A percentile compares a stretch with the other conserved stretches of the same genome.
phyloP scores from a whole-genome alignment of 73 alveolate species.

The Urostyla sp. region DNA sequence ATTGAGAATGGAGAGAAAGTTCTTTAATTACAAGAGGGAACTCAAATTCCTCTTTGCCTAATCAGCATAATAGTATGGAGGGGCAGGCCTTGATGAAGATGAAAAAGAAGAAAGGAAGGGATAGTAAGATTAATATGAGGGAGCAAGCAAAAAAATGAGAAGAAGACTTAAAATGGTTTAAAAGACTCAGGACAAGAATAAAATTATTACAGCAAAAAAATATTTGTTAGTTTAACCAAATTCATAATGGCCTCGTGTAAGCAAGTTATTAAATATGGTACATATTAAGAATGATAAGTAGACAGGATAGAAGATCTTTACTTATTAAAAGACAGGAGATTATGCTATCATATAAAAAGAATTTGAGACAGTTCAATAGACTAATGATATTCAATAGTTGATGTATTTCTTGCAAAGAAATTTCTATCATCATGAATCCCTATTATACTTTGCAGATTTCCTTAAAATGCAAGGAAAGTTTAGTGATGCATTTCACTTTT shows the following conservation, averaged over 20 bases:
- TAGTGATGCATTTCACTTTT: conserved; percentile 46
- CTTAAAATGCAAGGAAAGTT: conserved; percentile 72
- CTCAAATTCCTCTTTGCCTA: conserved; percentile 48
- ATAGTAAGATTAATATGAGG: conserved; percentile 17
- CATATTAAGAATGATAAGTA: conserved; percentile 11
- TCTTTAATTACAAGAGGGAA: conserved; percentile 56
- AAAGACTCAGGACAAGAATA: conserved; percentile 2
- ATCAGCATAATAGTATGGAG: conserved; percentile 48
- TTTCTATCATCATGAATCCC: conserved; percentile 73
- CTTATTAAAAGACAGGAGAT: conserved; percentile 46
- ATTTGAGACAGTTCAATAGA: conserved; percentile 55
- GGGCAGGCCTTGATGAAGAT: conserved; percentile 46
- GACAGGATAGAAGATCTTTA: conserved; percentile 56
- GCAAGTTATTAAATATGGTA: conserved; percentile 58
- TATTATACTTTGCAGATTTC: conserved; percentile 70
- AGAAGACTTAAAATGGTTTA: conserved; percentile 49
- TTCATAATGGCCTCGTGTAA: conserved; percentile 57
- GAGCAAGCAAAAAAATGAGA: conserved; percentile 42
- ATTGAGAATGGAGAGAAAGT: conserved; percentile 59
- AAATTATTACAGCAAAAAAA: conserved; percentile 34
- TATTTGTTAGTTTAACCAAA: conserved; percentile 62
- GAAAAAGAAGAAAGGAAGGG: conserved; percentile 59
- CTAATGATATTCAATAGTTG: conserved; percentile 53
- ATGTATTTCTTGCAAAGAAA: conserved; percentile 64
- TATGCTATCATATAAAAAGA: conserved; percentile 54